Evolutionary conservation across 306 rosid genomes (phyloP).

Genomic region (Pterocarpus santalinus): DNA sequence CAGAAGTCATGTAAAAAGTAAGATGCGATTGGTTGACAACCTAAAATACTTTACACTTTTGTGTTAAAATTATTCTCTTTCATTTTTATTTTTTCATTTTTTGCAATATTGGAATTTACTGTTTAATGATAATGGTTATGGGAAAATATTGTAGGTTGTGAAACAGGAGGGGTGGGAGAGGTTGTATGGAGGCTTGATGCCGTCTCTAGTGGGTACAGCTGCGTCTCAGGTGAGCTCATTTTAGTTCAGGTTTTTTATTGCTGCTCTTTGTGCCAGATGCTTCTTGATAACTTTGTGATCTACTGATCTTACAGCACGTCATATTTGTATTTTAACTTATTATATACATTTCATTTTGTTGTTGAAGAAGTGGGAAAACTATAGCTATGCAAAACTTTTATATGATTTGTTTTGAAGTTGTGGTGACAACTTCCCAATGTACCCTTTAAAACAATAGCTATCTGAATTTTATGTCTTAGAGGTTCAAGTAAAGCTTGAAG

Average conservation of each 20-base stretch:
- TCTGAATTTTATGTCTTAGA: background rate
- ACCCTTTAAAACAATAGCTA: background rate
- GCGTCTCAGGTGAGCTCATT: conserved; percentile 87
- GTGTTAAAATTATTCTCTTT: background rate
- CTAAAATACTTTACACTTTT: no score
- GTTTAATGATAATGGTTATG: conserved; percentile 8
- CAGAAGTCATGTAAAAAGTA: no score
- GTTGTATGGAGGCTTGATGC: conserved; percentile 53
- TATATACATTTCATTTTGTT: background rate
- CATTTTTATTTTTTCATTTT: no score
- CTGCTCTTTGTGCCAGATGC: background rate
- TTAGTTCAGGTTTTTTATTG: conserved; percentile 29
- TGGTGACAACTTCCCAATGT: background rate
- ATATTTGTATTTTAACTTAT: background rate
- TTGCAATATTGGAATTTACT: background rate
- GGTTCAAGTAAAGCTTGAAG: background rate
- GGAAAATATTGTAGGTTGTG: conserved; percentile 68
- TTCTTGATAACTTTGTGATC: background rate
- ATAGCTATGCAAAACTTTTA: background rate
- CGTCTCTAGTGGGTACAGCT: conserved; percentile 84
- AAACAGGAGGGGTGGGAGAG: conserved; percentile 93
- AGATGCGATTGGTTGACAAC: background rate
- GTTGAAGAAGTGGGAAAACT: background rate
- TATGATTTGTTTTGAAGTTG: background rate
- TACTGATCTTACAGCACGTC: background rate